Base-by-base conservation (phyloP, 495 filamentous ascomycete species). In the Aspergillus diversus region DNA sequence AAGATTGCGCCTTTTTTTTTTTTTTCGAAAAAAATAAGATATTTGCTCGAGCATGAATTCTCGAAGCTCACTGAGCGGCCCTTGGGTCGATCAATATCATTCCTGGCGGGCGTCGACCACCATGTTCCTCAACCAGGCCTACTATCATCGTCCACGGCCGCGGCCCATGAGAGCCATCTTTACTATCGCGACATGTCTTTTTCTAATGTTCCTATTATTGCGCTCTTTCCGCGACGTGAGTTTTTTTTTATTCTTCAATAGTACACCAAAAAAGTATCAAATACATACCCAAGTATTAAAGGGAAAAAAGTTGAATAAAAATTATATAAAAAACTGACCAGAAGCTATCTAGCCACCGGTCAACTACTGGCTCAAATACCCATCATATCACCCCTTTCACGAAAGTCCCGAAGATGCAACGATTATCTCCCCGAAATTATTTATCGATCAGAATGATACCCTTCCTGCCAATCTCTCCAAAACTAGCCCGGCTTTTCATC, bases 401-500 rank as follows among this genome's bases (percentile, higher is more conserved):
- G 66, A 69, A 35, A 70, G 64, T 47, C 76, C 77, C 0, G 76
- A 80, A 70, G 71, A 78, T 61, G 69, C 72, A 35, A 63, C 65
- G 59, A 72, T 80, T 54, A 58, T 73, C 57, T 64, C 70, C 35
- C 59, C 69, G 33, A 65, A 61, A 32, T 55, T 58, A 33, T 49
- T 68, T 32, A 31, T 71, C 58, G 53, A 61, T 34, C 55, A 63
- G 43, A 75, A 75, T 57, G 62, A 66, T 33, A 71, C 68, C 32
- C 68, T 77, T 15, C 77, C 78, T 8, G 55, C 66, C 33, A 74
- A 74, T 39, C 64, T 79, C 7, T 69, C 74, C 52, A 84, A 83
- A 60, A 71, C 68, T n/a, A 82, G 76, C 47, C 80, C 82, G 0
- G 79, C 79, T n/a, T 85, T 90, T 61, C 88, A 90, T 69, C 75